These are phyloP conservation scores for Allium sativum DNA, from an alignment of 106 monocot species.

Conservation along the genomic window DNA sequence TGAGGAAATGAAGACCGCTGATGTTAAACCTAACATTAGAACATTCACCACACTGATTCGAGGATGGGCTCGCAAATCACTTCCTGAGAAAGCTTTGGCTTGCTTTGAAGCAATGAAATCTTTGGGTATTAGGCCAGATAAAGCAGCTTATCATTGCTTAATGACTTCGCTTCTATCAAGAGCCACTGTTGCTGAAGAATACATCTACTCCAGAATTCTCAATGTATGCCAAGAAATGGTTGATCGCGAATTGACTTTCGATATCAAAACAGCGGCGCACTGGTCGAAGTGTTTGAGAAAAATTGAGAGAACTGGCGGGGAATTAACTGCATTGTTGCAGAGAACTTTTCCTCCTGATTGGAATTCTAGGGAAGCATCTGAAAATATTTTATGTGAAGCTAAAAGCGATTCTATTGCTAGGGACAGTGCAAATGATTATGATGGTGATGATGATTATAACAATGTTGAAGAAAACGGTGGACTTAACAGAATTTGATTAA, in stretches of 20 bases:
- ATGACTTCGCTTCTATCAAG: conserved; percentile 82
- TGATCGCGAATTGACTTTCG: conserved; percentile 61
- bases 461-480: conserved; percentile 16
- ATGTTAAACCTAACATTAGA: conserved; percentile 69
- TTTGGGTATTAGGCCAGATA: conserved; percentile 67
- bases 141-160: conserved; percentile 86
- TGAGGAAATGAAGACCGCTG: conserved; percentile 76
- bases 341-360: conserved; percentile 86
- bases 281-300: conserved; percentile 74
- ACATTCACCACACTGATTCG: conserved; percentile 86
- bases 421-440: conserved; percentile 8
- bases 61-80: conserved; percentile 88
- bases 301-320: conserved; percentile 87
- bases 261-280: conserved; percentile 75
- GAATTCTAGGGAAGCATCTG: conserved; percentile 37
- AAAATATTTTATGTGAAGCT: conserved; percentile 11
- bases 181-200: conserved; percentile 61
- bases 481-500: conserved; percentile 10
- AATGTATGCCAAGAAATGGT: conserved; percentile 78
- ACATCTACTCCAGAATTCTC: conserved; percentile 57
- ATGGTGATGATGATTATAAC: conserved; percentile 9
- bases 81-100: conserved; percentile 76
- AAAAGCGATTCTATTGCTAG: neutral
- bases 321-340: conserved; percentile 81
- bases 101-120: conserved; percentile 86